phyloP scores from a whole-genome alignment of 257 asterid species.

The Solanum dulcamara region DNA sequence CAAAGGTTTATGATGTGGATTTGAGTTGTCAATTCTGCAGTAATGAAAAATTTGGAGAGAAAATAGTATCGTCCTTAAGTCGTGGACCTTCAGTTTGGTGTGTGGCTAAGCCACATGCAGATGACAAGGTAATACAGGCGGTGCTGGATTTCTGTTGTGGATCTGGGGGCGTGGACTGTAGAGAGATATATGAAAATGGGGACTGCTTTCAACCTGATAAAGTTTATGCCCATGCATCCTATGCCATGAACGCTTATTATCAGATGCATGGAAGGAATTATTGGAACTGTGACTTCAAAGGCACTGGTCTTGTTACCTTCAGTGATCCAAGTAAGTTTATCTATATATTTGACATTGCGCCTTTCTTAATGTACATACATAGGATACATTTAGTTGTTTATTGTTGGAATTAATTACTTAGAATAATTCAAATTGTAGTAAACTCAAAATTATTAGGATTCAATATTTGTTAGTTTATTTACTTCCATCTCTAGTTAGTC shows the following conservation, averaged over 20 bases:
- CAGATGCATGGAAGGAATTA: conserved; percentile 63
- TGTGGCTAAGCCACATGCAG: conserved; percentile 57
- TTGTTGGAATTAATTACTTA: background rate
- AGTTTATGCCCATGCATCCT: conserved; percentile 45
- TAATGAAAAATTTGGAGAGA: conserved; percentile 27
- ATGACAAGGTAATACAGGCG: conserved; percentile 39
- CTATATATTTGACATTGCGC: background rate
- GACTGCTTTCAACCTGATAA: conserved; percentile 31
- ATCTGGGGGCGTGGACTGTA: conserved; percentile 47
- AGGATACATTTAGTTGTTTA: background rate
- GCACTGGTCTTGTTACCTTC: conserved; percentile 48
- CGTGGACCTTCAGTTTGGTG: conserved; percentile 66
- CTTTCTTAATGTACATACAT: background rate
- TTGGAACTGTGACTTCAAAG: conserved; percentile 61
- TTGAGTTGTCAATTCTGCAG: conserved; percentile 44
- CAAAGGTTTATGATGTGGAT: conserved; percentile 49
- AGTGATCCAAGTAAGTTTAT: conserved; percentile 51
- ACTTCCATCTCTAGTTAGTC: background rate
- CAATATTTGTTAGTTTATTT: background rate
- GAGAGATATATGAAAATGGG: conserved; percentile 35
- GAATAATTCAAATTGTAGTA: no score
- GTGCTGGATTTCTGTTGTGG: conserved; percentile 52
- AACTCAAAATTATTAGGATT: background rate
- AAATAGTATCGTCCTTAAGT: background rate
- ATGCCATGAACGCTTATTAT: conserved; percentile 54